Evolutionary conservation across 768 basidiomycete species (phyloP), one percentile per base, ranked within the genome.

Genomic region (Amanita pseudoporphyria): DNA sequence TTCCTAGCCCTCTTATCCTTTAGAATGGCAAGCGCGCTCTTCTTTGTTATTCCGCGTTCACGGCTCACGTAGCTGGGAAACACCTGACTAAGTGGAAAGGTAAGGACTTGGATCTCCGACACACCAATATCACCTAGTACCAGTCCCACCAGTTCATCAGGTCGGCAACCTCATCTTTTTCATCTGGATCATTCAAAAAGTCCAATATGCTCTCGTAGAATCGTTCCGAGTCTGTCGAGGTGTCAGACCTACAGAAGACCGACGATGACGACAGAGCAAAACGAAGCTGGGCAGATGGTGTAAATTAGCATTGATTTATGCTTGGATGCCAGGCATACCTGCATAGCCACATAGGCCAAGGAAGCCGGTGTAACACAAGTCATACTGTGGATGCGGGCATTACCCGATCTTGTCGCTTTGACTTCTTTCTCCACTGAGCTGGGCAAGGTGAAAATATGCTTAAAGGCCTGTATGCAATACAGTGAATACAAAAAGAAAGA

Each of bases 61-160:
- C 9, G 4, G 44, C 24, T 24, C 43, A 38, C 13, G 18, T 41
- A 9, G 30, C 44, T 28, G 32, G 45, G n/a, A 43, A 26, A 45
- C 47, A 39, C 26, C 43, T 51, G 10, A 26, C 38, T 35, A 54
- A 35, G 35, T 39, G 31, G 22, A 9, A 7, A 4, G 13, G 16
- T 13, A 9, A 40, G 16, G n/a, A 13, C 13, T 16, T 31, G 4
- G 7, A 10, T 28, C 18, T 21, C 14, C 3, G 35, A 47, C 51
- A n/a, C 35, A 54, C 54, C 44, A 40, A 22, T 55, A 36, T 52
- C 54, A 55, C 47, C 51, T 12, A 50, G 16, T 18, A 55, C n/a
- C n/a, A n/a, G n/a, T n/a, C n/a, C n/a, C n/a, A n/a, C n/a, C n/a
- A n/a, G n/a, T n/a, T n/a, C n/a, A n/a, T n/a, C n/a, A n/a, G n/a